Conservation (phyloP, 1,284 basidiomycete genomes). For the Boletus sp. region DNA sequence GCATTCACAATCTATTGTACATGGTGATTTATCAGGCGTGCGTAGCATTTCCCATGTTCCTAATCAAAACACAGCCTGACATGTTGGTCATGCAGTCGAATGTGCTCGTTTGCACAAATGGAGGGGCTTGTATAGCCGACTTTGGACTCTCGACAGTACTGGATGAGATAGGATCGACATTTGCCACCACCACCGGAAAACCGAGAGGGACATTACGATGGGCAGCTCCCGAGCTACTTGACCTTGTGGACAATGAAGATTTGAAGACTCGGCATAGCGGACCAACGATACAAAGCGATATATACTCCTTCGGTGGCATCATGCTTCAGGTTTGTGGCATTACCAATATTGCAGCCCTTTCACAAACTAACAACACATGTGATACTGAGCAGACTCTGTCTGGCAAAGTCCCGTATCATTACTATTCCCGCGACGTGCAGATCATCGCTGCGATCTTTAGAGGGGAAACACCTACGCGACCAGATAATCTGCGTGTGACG, state of each 20-base stretch:
- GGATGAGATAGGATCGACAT: conserved; percentile 4
- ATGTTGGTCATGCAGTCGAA: no score
- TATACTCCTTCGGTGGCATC: conserved; percentile 21
- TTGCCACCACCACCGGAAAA: not conserved
- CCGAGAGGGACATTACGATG: conserved; percentile 1
- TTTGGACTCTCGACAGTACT: conserved; percentile 18
- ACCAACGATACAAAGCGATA: conserved; percentile 7
- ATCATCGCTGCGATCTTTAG: no score
- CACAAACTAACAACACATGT: not conserved
- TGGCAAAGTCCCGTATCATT: no score
- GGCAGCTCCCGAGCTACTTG: not conserved
- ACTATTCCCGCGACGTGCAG: no score
- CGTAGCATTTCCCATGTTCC: no score
- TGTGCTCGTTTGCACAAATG: no score
- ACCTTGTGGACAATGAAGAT: no score
- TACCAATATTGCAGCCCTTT: not conserved
- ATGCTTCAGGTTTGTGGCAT: no score
- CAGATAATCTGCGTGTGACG: no score
- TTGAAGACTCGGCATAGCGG: no score
- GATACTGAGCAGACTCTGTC: conserved; percentile 11
- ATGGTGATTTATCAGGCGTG: conserved; percentile 3
- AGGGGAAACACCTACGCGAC: no score
- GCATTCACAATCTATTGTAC: conserved; percentile 1
- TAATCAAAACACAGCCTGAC: no score
- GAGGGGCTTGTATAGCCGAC: conserved; percentile 14